Evolutionary conservation across 345 rosid genomes (phyloP), one percentile per base, ranked within the genome.

Genomic region (Chamaenerion angustifolium): DNA sequence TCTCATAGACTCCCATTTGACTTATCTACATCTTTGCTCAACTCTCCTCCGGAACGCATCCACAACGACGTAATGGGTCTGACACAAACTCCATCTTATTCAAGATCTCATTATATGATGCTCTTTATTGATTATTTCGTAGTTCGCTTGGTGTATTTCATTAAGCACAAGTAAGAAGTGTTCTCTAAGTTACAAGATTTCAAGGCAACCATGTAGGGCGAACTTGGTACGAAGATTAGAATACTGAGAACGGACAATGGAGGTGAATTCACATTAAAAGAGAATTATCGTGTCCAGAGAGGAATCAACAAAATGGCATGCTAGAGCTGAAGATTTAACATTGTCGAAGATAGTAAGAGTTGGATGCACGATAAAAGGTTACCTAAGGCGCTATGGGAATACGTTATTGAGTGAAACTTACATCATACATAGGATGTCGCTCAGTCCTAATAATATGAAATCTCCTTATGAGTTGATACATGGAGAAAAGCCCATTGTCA

Each of bases 1-100:
- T 18, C 58, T 11, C 58, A 53, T 46, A 11, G 47, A 0, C 57
- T 62, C 35, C 51, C 61, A 54, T 63, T 68, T 58, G 54, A 44
- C n/a, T 18, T n/a, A 1, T 67, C 60, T 8, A 11, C 11, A 0
- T 53, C 57, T 3, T 0, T 48, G 18, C 47, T 31, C 25, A 52
- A 4, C n/a, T n/a, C n/a, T 52, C 51, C 45, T 0, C 16, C 61
- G 17, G 59, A 66, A 10, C 15, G 16, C 11, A 4, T 56, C 37
- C 58, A 66, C 42, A 40, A 16, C 45, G n/a, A n/a, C n/a, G n/a
- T n/a, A n/a, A n/a, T n/a, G n/a, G n/a, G n/a, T n/a, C n/a, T n/a
- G n/a, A n/a, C 62, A 4, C 52, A 8, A 40, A 57, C 44, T 8
- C 1, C 46, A 6, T 45, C 52, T 0, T 56, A 46, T 8, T 46